Conservation (phyloP, 108 stramenopile species). For the Skeletonema tropicum region DNA sequence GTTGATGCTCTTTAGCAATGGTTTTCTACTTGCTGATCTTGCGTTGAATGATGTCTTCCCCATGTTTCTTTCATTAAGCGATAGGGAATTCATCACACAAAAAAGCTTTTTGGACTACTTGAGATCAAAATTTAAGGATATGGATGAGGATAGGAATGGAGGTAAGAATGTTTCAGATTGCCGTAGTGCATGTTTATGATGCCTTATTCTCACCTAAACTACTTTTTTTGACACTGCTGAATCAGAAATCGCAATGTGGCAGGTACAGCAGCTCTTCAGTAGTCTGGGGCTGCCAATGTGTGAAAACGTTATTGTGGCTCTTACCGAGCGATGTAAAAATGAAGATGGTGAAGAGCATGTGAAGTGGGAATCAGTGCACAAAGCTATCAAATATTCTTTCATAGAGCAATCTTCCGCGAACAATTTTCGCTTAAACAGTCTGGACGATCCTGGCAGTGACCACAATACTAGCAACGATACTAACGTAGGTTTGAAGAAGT, state of each 20-base stretch:
- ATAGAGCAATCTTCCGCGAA: neutral
- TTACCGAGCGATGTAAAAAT: constrained; percentile 1
- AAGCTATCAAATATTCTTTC: neutral
- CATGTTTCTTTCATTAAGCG: constrained; percentile 13
- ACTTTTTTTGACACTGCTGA: neutral
- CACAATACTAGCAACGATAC: neutral
- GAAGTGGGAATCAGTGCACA: neutral
- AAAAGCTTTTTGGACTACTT: constrained; percentile 19
- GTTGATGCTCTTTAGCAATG: constrained; percentile 29
- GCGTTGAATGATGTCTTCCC: constrained; percentile 15
- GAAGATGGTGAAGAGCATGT: neutral
- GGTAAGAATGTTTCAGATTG: neutral
- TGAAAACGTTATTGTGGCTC: constrained; percentile 7
- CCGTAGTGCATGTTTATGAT: neutral
- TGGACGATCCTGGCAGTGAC: neutral
- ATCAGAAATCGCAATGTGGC: neutral
- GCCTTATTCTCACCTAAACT: neutral
- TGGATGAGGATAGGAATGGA: neutral
- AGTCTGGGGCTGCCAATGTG: constrained; percentile 1
- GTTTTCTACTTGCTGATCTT: constrained; percentile 16
- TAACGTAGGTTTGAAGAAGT: constrained; percentile 2
- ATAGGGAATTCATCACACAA: constrained; percentile 19
- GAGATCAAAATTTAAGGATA: neutral
- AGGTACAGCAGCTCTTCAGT: neutral
- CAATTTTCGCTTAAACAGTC: neutral